A percentile compares a stretch with the other conserved stretches of the same genome.
Conservation (phyloP, 257 asterid species). For the Hygrophila difformis region DNA sequence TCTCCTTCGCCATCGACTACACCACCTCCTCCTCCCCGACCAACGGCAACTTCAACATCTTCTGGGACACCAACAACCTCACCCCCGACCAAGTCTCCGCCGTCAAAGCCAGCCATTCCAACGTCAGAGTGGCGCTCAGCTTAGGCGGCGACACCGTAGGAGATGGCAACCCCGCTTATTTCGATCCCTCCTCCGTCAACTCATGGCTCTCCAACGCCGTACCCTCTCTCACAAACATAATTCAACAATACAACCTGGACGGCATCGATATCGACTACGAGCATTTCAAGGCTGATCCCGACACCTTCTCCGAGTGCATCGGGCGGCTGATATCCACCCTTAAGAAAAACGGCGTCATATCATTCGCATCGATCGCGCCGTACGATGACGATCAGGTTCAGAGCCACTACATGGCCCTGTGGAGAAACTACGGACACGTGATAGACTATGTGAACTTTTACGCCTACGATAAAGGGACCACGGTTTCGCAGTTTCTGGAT, state of each 20-base stretch:
- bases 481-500: slow-evolving; percentile 44
- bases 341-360: slow-evolving; percentile 40
- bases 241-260: slow-evolving; percentile 37
- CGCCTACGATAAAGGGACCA: slow-evolving; percentile 56
- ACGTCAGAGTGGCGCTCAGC: slow-evolving; percentile 55
- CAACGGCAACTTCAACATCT: slow-evolving; percentile 53
- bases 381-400: slow-evolving; percentile 56
- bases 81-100: slow-evolving; percentile 38
- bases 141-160: slow-evolving; percentile 72
- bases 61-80: slow-evolving; percentile 66
- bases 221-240: slow-evolving; percentile 43
- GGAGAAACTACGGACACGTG: slow-evolving; percentile 37
- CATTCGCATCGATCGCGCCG: slow-evolving; percentile 77
- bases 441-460: slow-evolving; percentile 76
- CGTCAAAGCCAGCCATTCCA: slow-evolving; percentile 37
- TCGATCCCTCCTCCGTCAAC: slow-evolving; percentile 38
- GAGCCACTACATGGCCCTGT: slow-evolving; percentile 53
- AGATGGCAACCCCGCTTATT: slow-evolving; percentile 31
- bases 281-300: slow-evolving; percentile 44
- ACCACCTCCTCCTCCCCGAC: slow-evolving; percentile 45
- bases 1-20: slow-evolving; percentile 79
- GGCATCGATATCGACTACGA: slow-evolving; percentile 77
- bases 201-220: slow-evolving; percentile 80
- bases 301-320: slow-evolving; percentile 41
- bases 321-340: slow-evolving; percentile 40